Conservation (phyloP, 306 rosid genomes). For the Malus asiatica region DNA sequence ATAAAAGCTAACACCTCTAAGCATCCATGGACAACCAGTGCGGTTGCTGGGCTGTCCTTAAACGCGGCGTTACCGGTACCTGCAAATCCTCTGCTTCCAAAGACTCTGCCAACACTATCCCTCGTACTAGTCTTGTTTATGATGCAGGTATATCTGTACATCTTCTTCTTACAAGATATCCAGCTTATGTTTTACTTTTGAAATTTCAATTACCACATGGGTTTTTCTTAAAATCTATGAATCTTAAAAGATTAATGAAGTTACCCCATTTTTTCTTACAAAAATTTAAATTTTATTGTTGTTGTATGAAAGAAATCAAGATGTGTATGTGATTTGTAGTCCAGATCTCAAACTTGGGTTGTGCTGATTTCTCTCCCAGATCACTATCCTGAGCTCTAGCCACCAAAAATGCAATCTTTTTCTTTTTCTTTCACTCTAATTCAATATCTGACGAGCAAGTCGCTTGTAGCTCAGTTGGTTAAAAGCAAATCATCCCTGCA, state of each 20-base stretch:
- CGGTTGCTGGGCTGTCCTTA: slow-evolving; percentile 84
- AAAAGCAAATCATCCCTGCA: no score
- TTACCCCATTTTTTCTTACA: slow-evolving; percentile 3
- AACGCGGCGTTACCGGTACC: slow-evolving; percentile 73
- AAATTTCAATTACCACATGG: background rate
- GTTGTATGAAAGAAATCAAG: background rate
- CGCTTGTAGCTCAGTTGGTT: no score
- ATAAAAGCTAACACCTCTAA: slow-evolving; percentile 21
- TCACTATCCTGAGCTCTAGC: background rate
- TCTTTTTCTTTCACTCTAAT: background rate
- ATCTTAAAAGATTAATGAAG: slow-evolving; percentile 1
- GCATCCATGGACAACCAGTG: slow-evolving; percentile 66
- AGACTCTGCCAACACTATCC: slow-evolving; percentile 73
- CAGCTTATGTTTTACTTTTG: background rate
- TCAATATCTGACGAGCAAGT: background rate
- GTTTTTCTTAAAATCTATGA: background rate
- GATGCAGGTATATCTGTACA: slow-evolving; percentile 58
- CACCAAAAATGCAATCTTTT: background rate
- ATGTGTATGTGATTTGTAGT: background rate
- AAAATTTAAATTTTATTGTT: background rate
- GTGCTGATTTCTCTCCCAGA: background rate
- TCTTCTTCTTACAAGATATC: background rate
- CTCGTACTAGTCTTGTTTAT: slow-evolving; percentile 88
- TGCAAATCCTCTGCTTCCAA: slow-evolving; percentile 72
- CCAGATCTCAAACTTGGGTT: slow-evolving; percentile 28